Evolutionary conservation across 1,284 basidiomycete genomes (phyloP).

Genomic region (Paramarasmius palmivorus): DNA sequence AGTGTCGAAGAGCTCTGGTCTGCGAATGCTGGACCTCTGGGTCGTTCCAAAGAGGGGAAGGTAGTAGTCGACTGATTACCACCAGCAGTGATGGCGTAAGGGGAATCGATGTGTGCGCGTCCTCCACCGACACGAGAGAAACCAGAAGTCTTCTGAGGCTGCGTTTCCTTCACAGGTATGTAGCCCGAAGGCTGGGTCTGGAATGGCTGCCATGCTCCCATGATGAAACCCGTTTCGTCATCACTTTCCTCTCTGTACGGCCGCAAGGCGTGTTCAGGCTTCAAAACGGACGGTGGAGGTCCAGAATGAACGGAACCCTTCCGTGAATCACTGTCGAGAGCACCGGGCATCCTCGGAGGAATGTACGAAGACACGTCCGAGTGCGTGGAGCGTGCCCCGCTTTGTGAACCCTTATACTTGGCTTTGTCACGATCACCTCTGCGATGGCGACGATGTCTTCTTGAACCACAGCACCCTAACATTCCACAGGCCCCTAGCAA

Average conservation of each 20-base stretch:
- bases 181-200: conserved; percentile 45
- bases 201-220: conserved; percentile 82
- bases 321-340: conserved; percentile 29
- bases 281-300: conserved; percentile 73
- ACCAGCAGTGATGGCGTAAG: conserved; percentile 63
- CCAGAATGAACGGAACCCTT: conserved; percentile 55
- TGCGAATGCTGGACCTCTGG: conserved; percentile 2
- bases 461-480: conserved; percentile 71
- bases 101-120: conserved; percentile 73
- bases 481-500: conserved; percentile 81
- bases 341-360: conserved; percentile 37
- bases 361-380: conserved; percentile 47
- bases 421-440: conserved; percentile 17
- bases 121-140: conserved; percentile 81
- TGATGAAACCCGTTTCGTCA: conserved; percentile 79
- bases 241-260: conserved; percentile 79
- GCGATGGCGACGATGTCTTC: conserved; percentile 42
- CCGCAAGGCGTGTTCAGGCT: conserved; percentile 73
- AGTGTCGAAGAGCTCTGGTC: conserved; percentile 11
- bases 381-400: conserved; percentile 18
- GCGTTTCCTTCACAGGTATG: conserved; percentile 38
- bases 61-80: conserved; percentile 51
- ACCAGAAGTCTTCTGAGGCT: conserved; percentile 46
- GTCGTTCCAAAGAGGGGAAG: conserved; percentile 60
- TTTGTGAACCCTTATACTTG: conserved; percentile 10